Percentiles rank a stretch among this genome's conserved stretches.
Conservation (phyloP, 148 eudicot genomes). For the Fagopyrum esculentum region DNA sequence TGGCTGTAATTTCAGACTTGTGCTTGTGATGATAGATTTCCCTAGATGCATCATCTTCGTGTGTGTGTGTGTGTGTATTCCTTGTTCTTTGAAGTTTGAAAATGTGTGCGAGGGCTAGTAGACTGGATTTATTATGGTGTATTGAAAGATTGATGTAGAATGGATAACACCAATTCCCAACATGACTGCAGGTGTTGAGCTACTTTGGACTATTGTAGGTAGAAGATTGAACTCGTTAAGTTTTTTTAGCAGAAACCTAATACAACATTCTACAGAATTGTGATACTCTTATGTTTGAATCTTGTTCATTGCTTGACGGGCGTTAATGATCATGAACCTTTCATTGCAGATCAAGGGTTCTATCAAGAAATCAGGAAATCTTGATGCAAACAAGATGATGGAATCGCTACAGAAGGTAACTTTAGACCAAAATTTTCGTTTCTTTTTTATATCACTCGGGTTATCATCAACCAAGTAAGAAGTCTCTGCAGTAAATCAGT, state of each 20-base stretch:
- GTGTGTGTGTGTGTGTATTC: too few relatives aligned
- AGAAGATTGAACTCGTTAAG: neutral
- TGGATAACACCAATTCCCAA: too few relatives aligned
- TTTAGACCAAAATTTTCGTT: neutral
- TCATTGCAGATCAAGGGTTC: conserved; percentile 37
- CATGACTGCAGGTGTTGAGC: neutral
- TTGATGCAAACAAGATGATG: conserved; percentile 29
- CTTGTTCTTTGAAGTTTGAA: neutral
- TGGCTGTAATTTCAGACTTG: neutral
- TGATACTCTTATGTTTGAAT: neutral
- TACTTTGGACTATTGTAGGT: neutral
- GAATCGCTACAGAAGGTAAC: conserved; percentile 59
- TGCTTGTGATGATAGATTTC: neutral
- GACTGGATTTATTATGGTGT: neutral
- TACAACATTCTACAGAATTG: neutral
- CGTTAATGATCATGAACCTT: neutral
- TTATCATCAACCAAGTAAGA: neutral
- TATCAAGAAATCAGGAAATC: conserved; percentile 21
- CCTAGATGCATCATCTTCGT: neutral
- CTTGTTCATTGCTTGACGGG: neutral
- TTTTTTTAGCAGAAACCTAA: neutral
- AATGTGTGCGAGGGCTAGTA: neutral
- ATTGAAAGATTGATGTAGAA: neutral
- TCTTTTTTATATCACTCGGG: neutral
- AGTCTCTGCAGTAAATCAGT: neutral